These are phyloP conservation scores for Agaricales sp. DNA, from an alignment of 1,284 basidiomycete genomes.

Conservation along the genomic window DNA sequence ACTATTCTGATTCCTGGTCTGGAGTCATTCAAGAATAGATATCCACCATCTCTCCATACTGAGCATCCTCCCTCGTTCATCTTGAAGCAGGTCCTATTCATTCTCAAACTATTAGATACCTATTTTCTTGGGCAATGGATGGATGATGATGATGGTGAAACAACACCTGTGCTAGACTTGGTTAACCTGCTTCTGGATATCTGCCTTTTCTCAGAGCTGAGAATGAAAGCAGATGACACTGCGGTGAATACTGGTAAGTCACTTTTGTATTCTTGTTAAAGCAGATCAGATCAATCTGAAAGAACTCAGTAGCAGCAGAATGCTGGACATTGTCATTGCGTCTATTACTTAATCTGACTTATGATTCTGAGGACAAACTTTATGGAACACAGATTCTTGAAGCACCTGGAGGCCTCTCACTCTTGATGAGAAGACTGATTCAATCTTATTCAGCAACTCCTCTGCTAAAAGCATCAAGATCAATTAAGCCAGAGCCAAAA, in stretches of 20 bases:
- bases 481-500: slow-evolving; percentile 11
- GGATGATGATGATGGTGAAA: slow-evolving; percentile 20
- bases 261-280: background rate
- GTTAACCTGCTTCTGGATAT: slow-evolving; percentile 34
- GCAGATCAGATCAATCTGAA: background rate
- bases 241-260: no score
- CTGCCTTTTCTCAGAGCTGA: slow-evolving; percentile 23
- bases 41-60: slow-evolving; percentile 27
- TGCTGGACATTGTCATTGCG: background rate
- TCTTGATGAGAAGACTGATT: background rate
- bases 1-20: slow-evolving; percentile 29
- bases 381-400: background rate
- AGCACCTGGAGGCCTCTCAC: background rate
- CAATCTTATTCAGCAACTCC: background rate
- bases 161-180: slow-evolving; percentile 25
- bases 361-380: background rate
- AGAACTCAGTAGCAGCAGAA: background rate
- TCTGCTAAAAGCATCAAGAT: slow-evolving; percentile 12
- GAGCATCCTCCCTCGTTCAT: slow-evolving; percentile 24
- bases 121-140: slow-evolving; percentile 50
- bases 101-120: slow-evolving; percentile 50
- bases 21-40: slow-evolving; percentile 22
- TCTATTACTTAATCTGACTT: background rate
- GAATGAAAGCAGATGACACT: background rate
- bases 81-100: slow-evolving; percentile 39